phyloP scores from a whole-genome alignment of 495 filamentous ascomycete genomes.

The Penicillium parvum region DNA sequence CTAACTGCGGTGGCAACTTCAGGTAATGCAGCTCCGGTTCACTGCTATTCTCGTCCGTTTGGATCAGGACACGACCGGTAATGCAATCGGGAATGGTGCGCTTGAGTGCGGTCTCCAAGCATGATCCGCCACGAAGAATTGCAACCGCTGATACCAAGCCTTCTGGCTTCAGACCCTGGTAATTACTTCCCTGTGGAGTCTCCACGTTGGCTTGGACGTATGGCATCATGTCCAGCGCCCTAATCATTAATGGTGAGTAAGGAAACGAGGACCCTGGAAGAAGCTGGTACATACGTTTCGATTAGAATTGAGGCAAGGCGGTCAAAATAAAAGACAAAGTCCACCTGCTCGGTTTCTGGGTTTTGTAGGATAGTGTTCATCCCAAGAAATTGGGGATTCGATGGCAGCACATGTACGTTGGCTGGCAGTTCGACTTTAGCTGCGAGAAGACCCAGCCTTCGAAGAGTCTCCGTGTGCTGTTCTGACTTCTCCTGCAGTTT shows the following conservation, averaged over 20 bases:
- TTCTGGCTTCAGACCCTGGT: constrained; percentile 61
- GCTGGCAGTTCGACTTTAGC: constrained; percentile 66
- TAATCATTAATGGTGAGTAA: constrained; percentile 25
- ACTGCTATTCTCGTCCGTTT: constrained; percentile 74
- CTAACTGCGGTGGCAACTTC: constrained; percentile 67
- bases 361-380: constrained; percentile 91
- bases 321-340: constrained; percentile 97
- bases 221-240: constrained; percentile 65
- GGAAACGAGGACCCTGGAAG: not conserved
- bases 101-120: constrained; percentile 80
- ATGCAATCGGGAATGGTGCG: constrained; percentile 89
- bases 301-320: constrained; percentile 77
- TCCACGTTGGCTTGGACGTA: constrained; percentile 58
- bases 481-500: constrained; percentile 81
- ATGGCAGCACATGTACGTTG: constrained; percentile 65
- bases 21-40: constrained; percentile 91
- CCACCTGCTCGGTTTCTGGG: constrained; percentile 72
- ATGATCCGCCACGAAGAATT: constrained; percentile 79
- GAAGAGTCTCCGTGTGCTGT: constrained; percentile 71
- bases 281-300: constrained; percentile 56
- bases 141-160: constrained; percentile 81
- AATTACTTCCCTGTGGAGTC: constrained; percentile 63
- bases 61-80: constrained; percentile 84
- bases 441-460: constrained; percentile 62
- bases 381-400: constrained; percentile 71